Evolutionary conservation across 75 land plant genomes (phyloP).

Genomic region (Ceratopteris richardii): DNA sequence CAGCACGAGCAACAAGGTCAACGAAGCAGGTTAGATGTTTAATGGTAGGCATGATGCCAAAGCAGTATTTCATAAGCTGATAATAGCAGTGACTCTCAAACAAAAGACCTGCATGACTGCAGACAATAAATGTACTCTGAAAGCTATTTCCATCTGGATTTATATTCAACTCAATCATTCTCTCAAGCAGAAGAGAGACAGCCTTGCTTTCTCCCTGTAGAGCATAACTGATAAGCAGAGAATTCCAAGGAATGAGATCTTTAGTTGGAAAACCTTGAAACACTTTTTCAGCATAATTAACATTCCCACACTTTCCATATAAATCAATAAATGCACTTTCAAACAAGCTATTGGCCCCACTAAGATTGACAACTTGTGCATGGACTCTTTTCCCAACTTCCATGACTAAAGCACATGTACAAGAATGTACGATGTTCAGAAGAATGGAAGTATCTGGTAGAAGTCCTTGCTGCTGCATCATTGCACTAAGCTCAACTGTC

Average conservation of each 20-base stretch:
- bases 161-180: constrained; percentile 9
- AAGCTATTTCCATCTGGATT: constrained; percentile 4
- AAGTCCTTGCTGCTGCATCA: constrained; percentile 11
- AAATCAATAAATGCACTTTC: constrained; percentile 12
- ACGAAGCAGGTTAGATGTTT: constrained; percentile 20
- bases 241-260: constrained; percentile 10
- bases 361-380: neutral
- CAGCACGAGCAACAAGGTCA: constrained; percentile 24
- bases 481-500: constrained; percentile 1
- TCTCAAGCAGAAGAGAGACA: constrained; percentile 9
- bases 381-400: constrained; percentile 12
- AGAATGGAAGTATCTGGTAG: constrained; percentile 10
- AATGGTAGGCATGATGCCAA: constrained; percentile 3
- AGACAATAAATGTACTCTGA: neutral
- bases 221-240: constrained; percentile 12
- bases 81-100: constrained; percentile 11
- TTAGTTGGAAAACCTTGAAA: constrained; percentile 1
- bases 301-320: constrained; percentile 14
- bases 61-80: constrained; percentile 4
- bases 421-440: constrained; percentile 11
- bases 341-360: constrained; percentile 1
- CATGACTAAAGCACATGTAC: constrained; percentile 8
- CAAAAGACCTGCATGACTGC: constrained; percentile 12
- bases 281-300: constrained; percentile 8
- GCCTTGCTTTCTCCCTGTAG: constrained; percentile 13